Evolutionary conservation across 306 rosid species (phyloP), one percentile per base, ranked within the genome.

Genomic region (Pterocarpus santalinus): DNA sequence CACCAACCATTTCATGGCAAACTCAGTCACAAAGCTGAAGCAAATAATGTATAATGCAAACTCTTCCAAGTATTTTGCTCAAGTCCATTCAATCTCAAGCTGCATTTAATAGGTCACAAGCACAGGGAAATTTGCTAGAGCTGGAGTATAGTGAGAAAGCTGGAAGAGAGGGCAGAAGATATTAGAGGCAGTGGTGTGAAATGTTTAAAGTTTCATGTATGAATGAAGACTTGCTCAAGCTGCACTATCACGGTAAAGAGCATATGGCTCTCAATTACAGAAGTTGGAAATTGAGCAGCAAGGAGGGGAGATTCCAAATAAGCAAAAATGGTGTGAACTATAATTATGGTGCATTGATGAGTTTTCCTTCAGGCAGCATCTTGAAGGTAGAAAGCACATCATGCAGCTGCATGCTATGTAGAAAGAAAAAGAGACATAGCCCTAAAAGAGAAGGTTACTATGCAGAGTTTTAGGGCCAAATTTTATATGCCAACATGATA

Each of bases 351-450:
- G 88, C 65, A 28, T 43, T 46, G 62, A 79, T 53, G 55, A 52
- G 65, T 28, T 28, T 67, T 11, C 83, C 8, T 78, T 78, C 44
- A 35, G 69, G 44, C 78, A 78, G 51, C 86, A 82, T 63, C 78
- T 82, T 52, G 60, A 67, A 22, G 88, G 86, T 5, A 82, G 56
- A 68, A 82, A 78, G 47, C 86, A 85, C 81, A 39, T 80, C 4
- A 0, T 65, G 28, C 46, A 47, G 4, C 2, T 72, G 46, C 80
- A 65, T 72, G 15, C 38, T 13, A 10, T 72, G 71, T 15, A 72
- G 77, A 58, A 60, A 52, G 30, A 79, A 43, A 63, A 14, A 15
- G 3, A 36, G 16, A 32, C 5, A 34, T 39, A 22, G 28, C 28
- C 28, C 28, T 30, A 41, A 5, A 53, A 72, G 46, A 14, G 46